phyloP scores from a whole-genome alignment of 306 rosid species.

The Herpetospermum pedunculosum region DNA sequence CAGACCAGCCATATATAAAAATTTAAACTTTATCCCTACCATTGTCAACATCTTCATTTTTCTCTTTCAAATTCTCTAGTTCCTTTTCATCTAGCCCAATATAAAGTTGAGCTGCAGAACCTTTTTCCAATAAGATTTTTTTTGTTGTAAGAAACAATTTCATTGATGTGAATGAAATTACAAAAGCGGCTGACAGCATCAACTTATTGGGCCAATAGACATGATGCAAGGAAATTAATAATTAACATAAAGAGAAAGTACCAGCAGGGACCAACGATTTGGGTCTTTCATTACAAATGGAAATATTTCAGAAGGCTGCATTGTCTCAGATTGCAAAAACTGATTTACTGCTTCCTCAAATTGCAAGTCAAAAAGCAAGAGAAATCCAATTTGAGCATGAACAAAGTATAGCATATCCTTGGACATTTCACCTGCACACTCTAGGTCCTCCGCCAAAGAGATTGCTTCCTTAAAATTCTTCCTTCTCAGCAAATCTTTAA shows the following conservation, averaged over 20 bases:
- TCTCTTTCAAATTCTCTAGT: neutral
- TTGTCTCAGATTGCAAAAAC: slow-evolving; percentile 74
- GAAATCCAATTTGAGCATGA: slow-evolving; percentile 97
- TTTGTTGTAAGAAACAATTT: too few species aligned
- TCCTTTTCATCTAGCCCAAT: neutral
- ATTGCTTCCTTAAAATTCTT: slow-evolving; percentile 79
- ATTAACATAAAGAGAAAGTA: slow-evolving; percentile 19
- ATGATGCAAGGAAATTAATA: neutral
- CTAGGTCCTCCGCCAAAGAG: slow-evolving; percentile 84
- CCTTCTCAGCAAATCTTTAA: slow-evolving; percentile 79
- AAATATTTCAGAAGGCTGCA: slow-evolving; percentile 96
- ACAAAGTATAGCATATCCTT: slow-evolving; percentile 82
- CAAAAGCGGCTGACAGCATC: neutral
- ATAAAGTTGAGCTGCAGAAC: neutral
- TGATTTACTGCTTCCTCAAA: slow-evolving; percentile 97
- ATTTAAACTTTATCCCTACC: neutral
- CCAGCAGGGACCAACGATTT: slow-evolving; percentile 98
- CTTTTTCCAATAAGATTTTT: neutral
- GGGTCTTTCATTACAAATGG: slow-evolving; percentile 95
- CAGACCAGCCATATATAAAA: neutral
- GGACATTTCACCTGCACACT: slow-evolving; percentile 75
- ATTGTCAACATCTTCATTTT: neutral
- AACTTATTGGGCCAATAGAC: neutral
- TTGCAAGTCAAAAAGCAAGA: slow-evolving; percentile 85
- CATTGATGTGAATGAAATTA: neutral